phyloP scores from a whole-genome alignment of 169 alveolate genomes.

The Perkinsus marinus region DNA sequence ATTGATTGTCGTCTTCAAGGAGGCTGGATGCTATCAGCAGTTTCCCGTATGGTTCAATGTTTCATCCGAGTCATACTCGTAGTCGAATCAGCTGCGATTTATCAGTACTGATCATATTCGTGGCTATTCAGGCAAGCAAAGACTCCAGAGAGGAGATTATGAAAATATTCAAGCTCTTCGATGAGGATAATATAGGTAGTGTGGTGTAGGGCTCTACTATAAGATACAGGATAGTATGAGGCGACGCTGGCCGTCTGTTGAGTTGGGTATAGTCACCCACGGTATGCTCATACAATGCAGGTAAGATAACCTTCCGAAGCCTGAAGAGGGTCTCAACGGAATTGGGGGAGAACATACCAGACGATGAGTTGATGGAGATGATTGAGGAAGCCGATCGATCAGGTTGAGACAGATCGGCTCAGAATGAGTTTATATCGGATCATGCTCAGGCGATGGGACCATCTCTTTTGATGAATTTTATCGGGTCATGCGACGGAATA shows the following conservation, averaged over 20 bases:
- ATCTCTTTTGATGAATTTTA: neutral
- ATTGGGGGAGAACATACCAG: neutral
- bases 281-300: no score
- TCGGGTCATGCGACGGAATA: neutral
- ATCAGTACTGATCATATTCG: neutral
- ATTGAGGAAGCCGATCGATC: neutral
- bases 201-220: no score
- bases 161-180: neutral
- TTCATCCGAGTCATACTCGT: no score
- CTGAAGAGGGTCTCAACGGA: neutral
- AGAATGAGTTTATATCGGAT: neutral
- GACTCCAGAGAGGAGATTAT: neutral
- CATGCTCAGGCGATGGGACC: neutral
- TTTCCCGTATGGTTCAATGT: no score
- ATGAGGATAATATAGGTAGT: neutral
- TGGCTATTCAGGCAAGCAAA: neutral
- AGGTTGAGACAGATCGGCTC: neutral
- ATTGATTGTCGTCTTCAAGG: no score
- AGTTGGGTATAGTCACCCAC: no score
- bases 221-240: no score
- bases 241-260: no score
- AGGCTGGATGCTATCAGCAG: no score
- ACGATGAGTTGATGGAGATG: neutral
- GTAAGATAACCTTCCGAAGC: neutral
- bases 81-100: no score